Base-by-base conservation (phyloP, 1,284 basidiomycete genomes). In the Trichosporon coremiiforme region DNA sequence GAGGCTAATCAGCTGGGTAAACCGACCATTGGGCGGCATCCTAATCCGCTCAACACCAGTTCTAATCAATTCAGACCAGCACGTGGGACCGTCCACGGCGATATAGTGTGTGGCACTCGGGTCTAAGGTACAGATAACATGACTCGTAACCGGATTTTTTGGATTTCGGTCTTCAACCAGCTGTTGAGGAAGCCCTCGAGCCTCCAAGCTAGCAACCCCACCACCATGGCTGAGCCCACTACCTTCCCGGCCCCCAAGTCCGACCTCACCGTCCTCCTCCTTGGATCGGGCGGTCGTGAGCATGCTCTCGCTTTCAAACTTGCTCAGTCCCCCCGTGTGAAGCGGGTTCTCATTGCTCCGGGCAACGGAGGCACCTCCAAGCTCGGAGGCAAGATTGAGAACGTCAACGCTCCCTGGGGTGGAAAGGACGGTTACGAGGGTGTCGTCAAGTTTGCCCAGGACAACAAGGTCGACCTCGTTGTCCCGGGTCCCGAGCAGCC, bases 401-500 rank as follows among this genome's bases (percentile, higher is more conserved):
- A 96, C 80, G 80, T 95, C 31, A 67, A 74, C 60, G 81, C 87
- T 68, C 78, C 91, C 22, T 84, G 87, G 70, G 82, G 86, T 25
- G 79, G 78, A 9, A 76, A 72, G 29, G 82, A 86, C 2, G 81
- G 80, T 64, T 89, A 90, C 77, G 73, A 65, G 9, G 75, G 71
- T 20, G 75, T 81, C 63, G 77, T 82, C 31, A 67, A 74, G 38
- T 83, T 75, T 70, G 80, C 83, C 0, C 66, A 74, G 68, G 76
- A 78, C 69, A 68, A 79, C 63, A 55, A 74, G 90, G 85, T 97
- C 72, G 89, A 89, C 77, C 88, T 99, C 45, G 91, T 95, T 75
- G 86, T 99, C 53, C 94, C 95, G 29, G 97, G 97, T 12, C 95
- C 97, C 25, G 96, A 99, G 83, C 95, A 98, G 84, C 95, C 94